phyloP scores from a whole-genome alignment of 805 yeast species.

The Sugiyamaella mastotermitis region DNA sequence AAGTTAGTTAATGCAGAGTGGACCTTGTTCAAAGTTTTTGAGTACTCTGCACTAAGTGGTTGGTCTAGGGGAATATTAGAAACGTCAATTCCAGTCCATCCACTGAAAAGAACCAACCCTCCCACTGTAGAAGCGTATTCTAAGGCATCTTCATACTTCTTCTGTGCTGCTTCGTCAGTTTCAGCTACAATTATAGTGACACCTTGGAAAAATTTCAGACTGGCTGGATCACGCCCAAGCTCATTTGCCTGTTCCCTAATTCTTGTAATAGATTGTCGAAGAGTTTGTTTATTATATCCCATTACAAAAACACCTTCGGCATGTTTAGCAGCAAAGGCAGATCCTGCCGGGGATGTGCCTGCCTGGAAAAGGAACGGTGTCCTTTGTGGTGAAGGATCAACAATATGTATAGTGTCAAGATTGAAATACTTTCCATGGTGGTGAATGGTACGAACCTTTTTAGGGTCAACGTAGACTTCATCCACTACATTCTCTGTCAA shows the following conservation, averaged over 20 bases:
- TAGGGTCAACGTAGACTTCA: conserved; percentile 24
- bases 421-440: conserved; percentile 36
- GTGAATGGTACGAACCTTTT: conserved; percentile 36
- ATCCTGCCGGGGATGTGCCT: conserved; percentile 37
- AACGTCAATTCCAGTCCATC: conserved; percentile 40
- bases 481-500: conserved; percentile 26
- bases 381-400: conserved; percentile 35
- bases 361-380: conserved; percentile 37
- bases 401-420: conserved; percentile 40
- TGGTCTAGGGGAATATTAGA: conserved; percentile 31
- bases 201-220: conserved; percentile 34
- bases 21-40: conserved; percentile 21
- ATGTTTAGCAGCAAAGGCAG: conserved; percentile 37
- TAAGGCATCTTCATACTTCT: conserved; percentile 30
- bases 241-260: conserved; percentile 30
- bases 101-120: conserved; percentile 35
- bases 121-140: conserved; percentile 36
- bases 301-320: conserved; percentile 38
- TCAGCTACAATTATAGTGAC: conserved; percentile 34
- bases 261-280: conserved; percentile 27
- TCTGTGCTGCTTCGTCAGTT: conserved; percentile 37
- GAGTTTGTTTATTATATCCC: conserved; percentile 28
- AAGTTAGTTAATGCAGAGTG: too few species aligned
- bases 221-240: conserved; percentile 32
- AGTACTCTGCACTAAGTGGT: conserved; percentile 13